A percentile compares a stretch with the other conserved stretches of the same genome.
Conservation (phyloP, 805 yeast species). For the Wickerhamomyces silvicola region DNA sequence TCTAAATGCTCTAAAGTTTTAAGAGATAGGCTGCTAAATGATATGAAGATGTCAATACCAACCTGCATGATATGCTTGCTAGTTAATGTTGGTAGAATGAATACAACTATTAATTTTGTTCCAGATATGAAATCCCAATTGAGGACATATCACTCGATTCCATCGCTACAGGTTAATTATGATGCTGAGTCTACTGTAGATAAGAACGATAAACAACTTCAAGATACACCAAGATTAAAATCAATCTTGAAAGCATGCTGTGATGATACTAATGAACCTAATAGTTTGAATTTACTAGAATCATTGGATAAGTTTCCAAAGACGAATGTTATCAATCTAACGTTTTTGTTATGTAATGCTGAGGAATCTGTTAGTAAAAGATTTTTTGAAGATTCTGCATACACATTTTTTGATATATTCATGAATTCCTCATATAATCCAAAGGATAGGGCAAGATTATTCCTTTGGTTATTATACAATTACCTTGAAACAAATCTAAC, state of each 20-base stretch:
- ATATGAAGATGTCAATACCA: constrained; percentile 56
- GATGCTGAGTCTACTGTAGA: constrained; percentile 26
- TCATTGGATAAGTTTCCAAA: constrained; percentile 29
- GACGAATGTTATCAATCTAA: constrained; percentile 67
- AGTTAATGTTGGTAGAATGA: constrained; percentile 89
- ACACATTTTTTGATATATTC: constrained; percentile 68
- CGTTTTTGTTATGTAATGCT: constrained; percentile 67
- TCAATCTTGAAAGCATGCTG: constrained; percentile 84
- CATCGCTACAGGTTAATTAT: constrained; percentile 72
- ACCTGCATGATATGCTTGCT: constrained; percentile 78
- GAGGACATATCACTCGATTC: constrained; percentile 90
- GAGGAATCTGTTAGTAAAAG: constrained; percentile 42
- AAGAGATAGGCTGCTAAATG: constrained; percentile 65
- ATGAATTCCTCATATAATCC: constrained; percentile 58
- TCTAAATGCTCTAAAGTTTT: constrained; percentile 77
- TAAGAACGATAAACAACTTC: constrained; percentile 66
- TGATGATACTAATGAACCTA: constrained; percentile 53
- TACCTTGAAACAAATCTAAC: constrained; percentile 69
- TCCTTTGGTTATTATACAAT: constrained; percentile 79
- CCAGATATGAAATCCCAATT: constrained; percentile 93
- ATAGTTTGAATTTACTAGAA: constrained; percentile 41
- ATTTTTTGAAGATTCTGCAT: constrained; percentile 25
- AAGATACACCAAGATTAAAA: constrained; percentile 91
- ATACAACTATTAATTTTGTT: constrained; percentile 90
- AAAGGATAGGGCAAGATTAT: constrained; percentile 57